Evolutionary conservation across 768 basidiomycete species (phyloP).

Genomic region (Megacollybia marginata): DNA sequence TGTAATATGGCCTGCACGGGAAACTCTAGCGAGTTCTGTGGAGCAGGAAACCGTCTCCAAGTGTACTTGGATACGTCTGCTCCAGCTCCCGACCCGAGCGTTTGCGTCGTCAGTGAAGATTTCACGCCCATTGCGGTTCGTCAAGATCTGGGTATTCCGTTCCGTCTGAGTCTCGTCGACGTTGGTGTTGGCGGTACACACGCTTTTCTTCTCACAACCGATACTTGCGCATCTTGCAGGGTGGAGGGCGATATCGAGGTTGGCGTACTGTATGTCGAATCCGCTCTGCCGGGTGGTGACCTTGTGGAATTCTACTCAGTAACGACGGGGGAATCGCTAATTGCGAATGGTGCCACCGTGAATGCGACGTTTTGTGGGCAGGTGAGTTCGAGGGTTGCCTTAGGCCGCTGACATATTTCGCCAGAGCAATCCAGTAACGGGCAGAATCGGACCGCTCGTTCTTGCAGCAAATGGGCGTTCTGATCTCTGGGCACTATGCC

Average conservation of each 20-base stretch:
- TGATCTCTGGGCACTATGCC: conserved; percentile 16
- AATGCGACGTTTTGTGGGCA: neutral
- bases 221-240: neutral
- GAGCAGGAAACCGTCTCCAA: conserved; percentile 34
- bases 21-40: conserved; percentile 35
- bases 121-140: conserved; percentile 9
- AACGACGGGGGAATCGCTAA: neutral
- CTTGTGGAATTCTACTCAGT: neutral
- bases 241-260: neutral
- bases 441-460: conserved; percentile 6
- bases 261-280: neutral
- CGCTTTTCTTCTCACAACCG: neutral
- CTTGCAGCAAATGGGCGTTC: conserved; percentile 3
- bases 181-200: conserved; percentile 2
- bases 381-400: neutral
- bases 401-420: neutral
- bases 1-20: conserved; percentile 41
- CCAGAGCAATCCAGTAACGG: conserved; percentile 5
- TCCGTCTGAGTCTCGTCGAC: neutral
- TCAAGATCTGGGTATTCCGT: conserved; percentile 12
- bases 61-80: conserved; percentile 29
- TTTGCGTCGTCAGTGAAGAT: conserved; percentile 11
- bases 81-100: conserved; percentile 10
- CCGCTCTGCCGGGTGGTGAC: neutral
- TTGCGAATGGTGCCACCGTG: neutral